Percentiles rank a stretch among this genome's conserved stretches.
These are phyloP conservation scores for Xylariaceae sp. DNA, from an alignment of 2,329 filamentous ascomycete species.

Conservation along the genomic window DNA sequence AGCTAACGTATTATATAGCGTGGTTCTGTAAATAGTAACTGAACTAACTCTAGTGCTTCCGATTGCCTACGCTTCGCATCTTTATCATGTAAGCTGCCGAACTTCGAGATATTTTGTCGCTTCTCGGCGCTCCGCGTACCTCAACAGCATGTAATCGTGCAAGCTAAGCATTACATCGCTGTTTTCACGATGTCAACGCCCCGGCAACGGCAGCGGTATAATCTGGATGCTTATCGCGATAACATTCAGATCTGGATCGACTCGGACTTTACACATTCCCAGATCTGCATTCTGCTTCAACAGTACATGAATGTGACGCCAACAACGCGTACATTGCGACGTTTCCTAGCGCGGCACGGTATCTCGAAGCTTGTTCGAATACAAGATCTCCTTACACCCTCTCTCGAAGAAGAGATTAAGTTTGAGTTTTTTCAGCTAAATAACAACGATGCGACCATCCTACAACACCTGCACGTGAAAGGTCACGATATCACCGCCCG, in stretches of 20 bases:
- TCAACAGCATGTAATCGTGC: too few species aligned
- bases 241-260: neutral
- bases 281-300: neutral
- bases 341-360: neutral
- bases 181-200: too few species aligned
- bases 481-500: neutral
- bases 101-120: too few species aligned
- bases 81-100: too few species aligned
- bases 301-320: neutral
- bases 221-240: too few species aligned
- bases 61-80: too few species aligned
- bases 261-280: neutral
- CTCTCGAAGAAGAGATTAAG: neutral
- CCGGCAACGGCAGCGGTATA: too few species aligned
- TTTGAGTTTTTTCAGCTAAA: neutral
- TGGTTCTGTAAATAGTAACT: too few species aligned
- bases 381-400: neutral
- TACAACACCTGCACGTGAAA: neutral
- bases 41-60: too few species aligned
- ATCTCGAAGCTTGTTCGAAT: neutral
- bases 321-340: neutral
- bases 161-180: too few species aligned
- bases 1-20: too few species aligned
- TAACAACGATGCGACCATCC: neutral
- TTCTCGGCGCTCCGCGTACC: too few species aligned